Conservation (phyloP, 75 land plant genomes). For the Sequoiadendron giganteum region DNA sequence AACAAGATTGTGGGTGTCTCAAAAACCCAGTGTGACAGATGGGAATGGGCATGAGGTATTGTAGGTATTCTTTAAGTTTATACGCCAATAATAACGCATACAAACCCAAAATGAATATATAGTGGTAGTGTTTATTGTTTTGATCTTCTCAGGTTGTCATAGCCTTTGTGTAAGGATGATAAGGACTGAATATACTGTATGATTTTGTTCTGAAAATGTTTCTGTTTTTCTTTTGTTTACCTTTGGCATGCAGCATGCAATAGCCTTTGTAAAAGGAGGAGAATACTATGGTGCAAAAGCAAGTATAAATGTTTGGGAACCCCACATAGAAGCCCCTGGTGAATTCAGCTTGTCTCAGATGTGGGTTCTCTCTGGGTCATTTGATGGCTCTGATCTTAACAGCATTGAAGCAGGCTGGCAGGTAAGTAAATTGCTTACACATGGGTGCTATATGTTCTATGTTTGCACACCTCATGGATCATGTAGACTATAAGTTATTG, state of each 20-base stretch:
- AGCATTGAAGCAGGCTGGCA: constrained; percentile 48
- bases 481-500: not conserved
- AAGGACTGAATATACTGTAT: not conserved
- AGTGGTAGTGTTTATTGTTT: not conserved
- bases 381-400: constrained; percentile 31
- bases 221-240: not conserved
- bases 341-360: constrained; percentile 42
- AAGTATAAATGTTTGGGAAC: constrained; percentile 32
- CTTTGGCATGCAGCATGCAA: constrained; percentile 28
- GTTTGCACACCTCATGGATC: not conserved
- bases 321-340: constrained; percentile 11
- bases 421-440: constrained; percentile 1
- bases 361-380: constrained; percentile 35
- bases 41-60: constrained; percentile 11
- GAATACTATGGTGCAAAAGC: constrained; percentile 31
- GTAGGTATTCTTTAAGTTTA: not conserved
- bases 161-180: not conserved
- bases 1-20: not conserved
- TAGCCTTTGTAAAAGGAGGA: constrained; percentile 18
- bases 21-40: not conserved
- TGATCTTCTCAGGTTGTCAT: not conserved
- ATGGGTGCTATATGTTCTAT: not conserved
- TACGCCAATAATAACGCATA: not conserved
- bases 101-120: not conserved
- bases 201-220: not conserved